Base-by-base conservation (phyloP, 2,329 filamentous ascomycete species). In the Coniochaeta sp. region DNA sequence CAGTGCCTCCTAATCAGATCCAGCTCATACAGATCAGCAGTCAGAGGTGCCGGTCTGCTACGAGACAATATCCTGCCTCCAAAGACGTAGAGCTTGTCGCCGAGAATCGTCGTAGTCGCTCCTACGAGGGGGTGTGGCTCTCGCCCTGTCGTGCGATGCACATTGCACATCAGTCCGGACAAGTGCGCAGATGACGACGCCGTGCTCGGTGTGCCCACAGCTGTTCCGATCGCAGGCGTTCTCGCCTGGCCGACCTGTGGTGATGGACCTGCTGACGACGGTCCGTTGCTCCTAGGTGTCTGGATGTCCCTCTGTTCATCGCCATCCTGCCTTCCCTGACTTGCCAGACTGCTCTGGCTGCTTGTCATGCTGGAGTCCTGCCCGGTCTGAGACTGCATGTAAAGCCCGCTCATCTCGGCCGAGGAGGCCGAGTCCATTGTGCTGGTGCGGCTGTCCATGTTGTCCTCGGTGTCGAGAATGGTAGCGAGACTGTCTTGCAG, bases 61-160 rank as follows among this genome's bases (percentile, higher is more conserved):
- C 91, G 81, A 16, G 95, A 97, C 58, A 98, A 77, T 66, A 96
- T 86, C 58, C 93, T 84, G 8, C 95, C 95, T 55, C 95, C 95
- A 77, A 98, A 99, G 3, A 98, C 93, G 72, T 96, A 99, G 24
- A 99, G 81, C 73, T 96, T 97, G 74, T 99, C 95, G 30, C 93
- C 95, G 1, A 99, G 75, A 55, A 98, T 90, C 0, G 95, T 98
- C 0, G 95, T 98, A 0, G 95, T 97, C 5, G 95, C 93, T 34
- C 95, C 95, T 0, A 99, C 95, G 2, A 98, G 79, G 2, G 95
- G 90, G 69, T 90, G 91, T 2, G 95, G 95, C 70, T 98, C 93
- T 63, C 87, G 87, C 38, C 95, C 95, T 0, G 93, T 98, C 1
- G 95, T 98, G 64, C 93, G 79, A 67, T 88, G 85, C n/a, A 88